A percentile compares a stretch with the other conserved stretches of the same genome.
Conservation (phyloP, 2,329 filamentous ascomycete genomes). For the Emergomyces orientalis region DNA sequence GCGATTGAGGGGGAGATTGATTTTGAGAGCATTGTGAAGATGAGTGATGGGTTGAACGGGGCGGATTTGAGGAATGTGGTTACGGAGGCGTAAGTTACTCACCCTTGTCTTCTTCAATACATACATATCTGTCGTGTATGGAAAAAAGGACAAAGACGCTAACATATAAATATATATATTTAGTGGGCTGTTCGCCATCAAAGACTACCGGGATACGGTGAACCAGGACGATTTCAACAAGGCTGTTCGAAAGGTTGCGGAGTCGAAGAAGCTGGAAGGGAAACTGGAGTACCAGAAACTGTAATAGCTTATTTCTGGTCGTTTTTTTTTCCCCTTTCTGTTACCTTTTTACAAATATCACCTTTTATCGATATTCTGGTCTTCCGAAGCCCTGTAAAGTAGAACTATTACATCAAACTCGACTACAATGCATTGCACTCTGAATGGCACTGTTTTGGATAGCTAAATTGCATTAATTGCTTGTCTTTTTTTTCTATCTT, state of each 20-base stretch:
- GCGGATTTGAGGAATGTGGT: slow-evolving; percentile 96
- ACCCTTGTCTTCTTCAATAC: too few species aligned
- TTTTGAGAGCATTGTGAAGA: slow-evolving; percentile 98
- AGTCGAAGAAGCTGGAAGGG: slow-evolving; percentile 96
- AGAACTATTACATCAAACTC: background rate
- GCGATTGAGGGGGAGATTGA: slow-evolving; percentile 90
- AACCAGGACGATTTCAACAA: slow-evolving; percentile 99
- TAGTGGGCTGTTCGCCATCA: slow-evolving; percentile 93
- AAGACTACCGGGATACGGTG: slow-evolving; percentile 90
- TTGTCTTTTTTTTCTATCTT: too few species aligned
- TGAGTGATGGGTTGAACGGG: slow-evolving; percentile 97
- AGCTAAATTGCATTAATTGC: background rate
- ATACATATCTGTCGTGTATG: too few species aligned
- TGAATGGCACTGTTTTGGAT: background rate
- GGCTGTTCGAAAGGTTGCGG: slow-evolving; percentile 92
- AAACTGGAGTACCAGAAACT: slow-evolving; percentile 97
- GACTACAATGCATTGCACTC: background rate
- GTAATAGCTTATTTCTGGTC: slow-evolving; percentile 37
- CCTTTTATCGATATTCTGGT: background rate
- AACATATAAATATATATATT: background rate
- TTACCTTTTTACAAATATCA: background rate
- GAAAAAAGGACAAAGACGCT: background rate
- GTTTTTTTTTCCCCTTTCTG: background rate
- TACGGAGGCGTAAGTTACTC: slow-evolving; percentile 91
- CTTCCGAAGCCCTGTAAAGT: background rate